A percentile compares a stretch with the other conserved stretches of the same genome.
These are phyloP conservation scores for Litsea cubeba DNA, from an alignment of 164 flowering plant species.

Conservation along the genomic window DNA sequence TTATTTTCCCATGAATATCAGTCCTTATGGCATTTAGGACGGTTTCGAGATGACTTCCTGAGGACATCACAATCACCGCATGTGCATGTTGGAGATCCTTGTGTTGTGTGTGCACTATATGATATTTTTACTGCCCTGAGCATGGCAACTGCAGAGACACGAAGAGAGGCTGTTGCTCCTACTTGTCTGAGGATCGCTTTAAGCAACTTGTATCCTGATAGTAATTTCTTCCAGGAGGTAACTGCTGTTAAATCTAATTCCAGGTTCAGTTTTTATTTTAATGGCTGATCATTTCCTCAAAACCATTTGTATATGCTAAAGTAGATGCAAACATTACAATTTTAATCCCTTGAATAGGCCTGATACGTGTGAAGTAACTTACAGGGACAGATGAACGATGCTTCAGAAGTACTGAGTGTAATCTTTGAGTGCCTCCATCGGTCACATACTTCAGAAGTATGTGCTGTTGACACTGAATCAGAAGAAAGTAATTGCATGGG, in stretches of 20 bases:
- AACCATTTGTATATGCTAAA: neutral
- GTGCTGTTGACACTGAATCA: constrained; percentile 50
- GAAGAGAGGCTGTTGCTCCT: constrained; percentile 79
- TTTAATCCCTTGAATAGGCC: constrained; percentile 1
- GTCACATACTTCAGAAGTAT: constrained; percentile 43
- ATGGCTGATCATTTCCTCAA: neutral
- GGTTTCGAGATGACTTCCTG: constrained; percentile 79
- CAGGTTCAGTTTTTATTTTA: neutral
- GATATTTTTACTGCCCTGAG: constrained; percentile 73
- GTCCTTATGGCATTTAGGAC: constrained; percentile 90
- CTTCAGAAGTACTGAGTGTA: constrained; percentile 92
- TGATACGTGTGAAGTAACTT: constrained; percentile 14
- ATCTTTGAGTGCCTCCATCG: constrained; percentile 90
- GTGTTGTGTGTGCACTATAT: constrained; percentile 86
- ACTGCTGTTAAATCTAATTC: neutral
- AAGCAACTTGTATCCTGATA: constrained; percentile 88
- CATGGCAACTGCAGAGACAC: constrained; percentile 45
- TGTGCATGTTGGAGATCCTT: constrained; percentile 90
- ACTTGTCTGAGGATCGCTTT: constrained; percentile 81
- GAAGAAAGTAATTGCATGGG: constrained; percentile 51
- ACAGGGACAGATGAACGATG: constrained; percentile 99
- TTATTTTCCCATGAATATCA: constrained; percentile 18
- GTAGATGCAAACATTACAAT: neutral
- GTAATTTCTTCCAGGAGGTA: constrained; percentile 95
- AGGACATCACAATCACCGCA: constrained; percentile 57